Base-by-base conservation (phyloP, 148 eudicot species). In the Persicaria tinctoria region DNA sequence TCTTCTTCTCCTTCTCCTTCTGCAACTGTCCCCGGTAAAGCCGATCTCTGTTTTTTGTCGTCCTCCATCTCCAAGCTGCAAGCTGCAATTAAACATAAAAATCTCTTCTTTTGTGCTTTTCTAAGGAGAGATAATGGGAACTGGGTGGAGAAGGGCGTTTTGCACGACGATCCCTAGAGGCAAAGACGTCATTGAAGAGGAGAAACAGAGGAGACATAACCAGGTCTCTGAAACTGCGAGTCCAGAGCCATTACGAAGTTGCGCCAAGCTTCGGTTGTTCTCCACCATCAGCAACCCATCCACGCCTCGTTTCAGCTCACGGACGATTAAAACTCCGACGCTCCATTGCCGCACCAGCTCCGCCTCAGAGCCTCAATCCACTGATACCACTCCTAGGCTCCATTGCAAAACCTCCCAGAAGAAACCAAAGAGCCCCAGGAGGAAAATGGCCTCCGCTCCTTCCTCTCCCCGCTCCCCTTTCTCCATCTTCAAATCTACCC, bases 391-490 rank as follows among this genome's bases (percentile, higher is more conserved):
- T 45, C 88, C 91, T 0, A 83, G 77, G 27, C 84, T 82, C 1
- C 78, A 77, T 4, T 84, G 86, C 82, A 82, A 82, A 76, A 83
- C 85, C 44, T 72, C 55, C 2, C 56, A 77, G 46, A 75, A 70
- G 51, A 79, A 48, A 12, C 78, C 86, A 8, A 82, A 70, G 57
- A 78, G 76, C 74, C 80, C 76, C 10, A 81, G 57, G 54, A 50
- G 73, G 4, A 50, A n/a, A 11, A 64, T 64, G 70, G 46, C 46
- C 5, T 64, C 70, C 3, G 70, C 70, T 57, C 91, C 91, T 3
- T 81, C 91, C 16, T 90, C 93, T 54, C 97, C 97, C 1, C 90
- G 98, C 79, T 94, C 97, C n/a, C 98, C 97, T 4, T 91, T 91
- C 77, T 80, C 96, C 20, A 85, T 94, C 54, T 83, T 91, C 74